Percentiles rank a stretch among this genome's conserved stretches.
These are phyloP conservation scores for Arctium lappa DNA, from an alignment of 129 eudicot genomes.

Conservation along the genomic window DNA sequence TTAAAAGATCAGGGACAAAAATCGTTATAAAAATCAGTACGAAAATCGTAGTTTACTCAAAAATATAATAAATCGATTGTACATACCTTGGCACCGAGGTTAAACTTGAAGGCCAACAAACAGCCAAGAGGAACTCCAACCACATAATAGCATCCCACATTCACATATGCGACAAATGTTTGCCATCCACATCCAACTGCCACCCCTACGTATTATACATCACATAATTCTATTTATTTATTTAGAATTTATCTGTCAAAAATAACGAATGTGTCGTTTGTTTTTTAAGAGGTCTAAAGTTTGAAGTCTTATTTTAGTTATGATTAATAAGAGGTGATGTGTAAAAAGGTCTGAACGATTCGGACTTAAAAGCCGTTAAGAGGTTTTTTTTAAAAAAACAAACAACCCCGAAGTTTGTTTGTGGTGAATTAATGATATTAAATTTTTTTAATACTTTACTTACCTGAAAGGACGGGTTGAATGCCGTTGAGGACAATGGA, in stretches of 20 bases:
- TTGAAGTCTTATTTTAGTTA: no score
- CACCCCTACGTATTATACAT: constrained; percentile 34
- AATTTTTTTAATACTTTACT: neutral
- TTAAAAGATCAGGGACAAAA: no score
- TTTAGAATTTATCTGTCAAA: neutral
- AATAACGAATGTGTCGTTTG: neutral
- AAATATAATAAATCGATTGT: neutral
- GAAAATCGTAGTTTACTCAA: neutral
- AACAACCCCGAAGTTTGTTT: no score
- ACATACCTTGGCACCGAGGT: constrained; percentile 52
- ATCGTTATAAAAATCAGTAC: no score
- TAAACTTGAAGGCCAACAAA: constrained; percentile 44
- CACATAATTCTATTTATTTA: neutral
- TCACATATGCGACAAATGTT: constrained; percentile 65
- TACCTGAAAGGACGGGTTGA: constrained; percentile 60
- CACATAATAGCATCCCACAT: constrained; percentile 60
- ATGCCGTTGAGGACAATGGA: constrained; percentile 45
- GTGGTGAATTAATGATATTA: no score
- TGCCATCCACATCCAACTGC: constrained; percentile 87
- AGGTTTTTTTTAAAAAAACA: no score
- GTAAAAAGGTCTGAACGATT: no score
- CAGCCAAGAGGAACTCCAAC: constrained; percentile 58
- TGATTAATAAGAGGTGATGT: no score
- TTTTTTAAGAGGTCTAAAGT: no score
- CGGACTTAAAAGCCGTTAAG: no score